A percentile compares a stretch with the other conserved stretches of the same genome.
These are phyloP conservation scores for Rhinocladiella similis DNA, from an alignment of 2,329 filamentous ascomycete genomes.

Conservation along the genomic window DNA sequence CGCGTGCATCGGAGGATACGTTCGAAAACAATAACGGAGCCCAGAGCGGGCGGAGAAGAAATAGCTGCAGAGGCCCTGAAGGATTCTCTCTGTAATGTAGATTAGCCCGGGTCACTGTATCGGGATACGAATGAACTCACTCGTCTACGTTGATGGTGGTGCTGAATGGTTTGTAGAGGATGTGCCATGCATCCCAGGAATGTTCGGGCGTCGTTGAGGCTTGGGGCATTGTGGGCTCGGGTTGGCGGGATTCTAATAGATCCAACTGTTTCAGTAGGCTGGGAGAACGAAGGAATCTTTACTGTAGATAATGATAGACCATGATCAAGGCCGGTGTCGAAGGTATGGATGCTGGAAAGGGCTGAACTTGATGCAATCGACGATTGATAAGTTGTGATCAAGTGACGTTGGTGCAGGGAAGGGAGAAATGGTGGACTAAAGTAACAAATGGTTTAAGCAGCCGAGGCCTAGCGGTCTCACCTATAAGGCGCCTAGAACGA, in stretches of 20 bases:
- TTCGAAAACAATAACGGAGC: constrained; percentile 68
- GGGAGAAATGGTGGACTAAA: not conserved
- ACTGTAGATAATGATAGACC: no score
- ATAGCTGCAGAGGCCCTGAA: constrained; percentile 39
- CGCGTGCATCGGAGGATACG: constrained; percentile 63
- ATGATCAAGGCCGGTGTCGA: no score
- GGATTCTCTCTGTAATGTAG: constrained; percentile 16
- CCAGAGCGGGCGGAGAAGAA: constrained; percentile 56
- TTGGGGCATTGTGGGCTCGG: not conserved
- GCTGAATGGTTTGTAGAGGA: constrained; percentile 27
- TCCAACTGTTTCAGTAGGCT: no score
- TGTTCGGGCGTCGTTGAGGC: not conserved
- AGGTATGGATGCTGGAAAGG: no score
- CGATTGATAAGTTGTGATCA: not conserved
- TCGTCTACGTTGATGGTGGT: constrained; percentile 21
- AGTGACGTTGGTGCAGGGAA: not conserved
- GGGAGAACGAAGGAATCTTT: not conserved
- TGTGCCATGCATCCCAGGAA: constrained; percentile 22
- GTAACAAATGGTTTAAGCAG: no score
- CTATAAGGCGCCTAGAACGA: not conserved
- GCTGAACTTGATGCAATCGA: not conserved
- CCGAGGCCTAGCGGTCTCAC: not conserved
- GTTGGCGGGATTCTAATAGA: not conserved
- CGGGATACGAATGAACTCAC: constrained; percentile 5
- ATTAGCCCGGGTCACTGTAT: not conserved